Conservation (phyloP, 352 stramenopile species). For the Phytophthora meadii region DNA sequence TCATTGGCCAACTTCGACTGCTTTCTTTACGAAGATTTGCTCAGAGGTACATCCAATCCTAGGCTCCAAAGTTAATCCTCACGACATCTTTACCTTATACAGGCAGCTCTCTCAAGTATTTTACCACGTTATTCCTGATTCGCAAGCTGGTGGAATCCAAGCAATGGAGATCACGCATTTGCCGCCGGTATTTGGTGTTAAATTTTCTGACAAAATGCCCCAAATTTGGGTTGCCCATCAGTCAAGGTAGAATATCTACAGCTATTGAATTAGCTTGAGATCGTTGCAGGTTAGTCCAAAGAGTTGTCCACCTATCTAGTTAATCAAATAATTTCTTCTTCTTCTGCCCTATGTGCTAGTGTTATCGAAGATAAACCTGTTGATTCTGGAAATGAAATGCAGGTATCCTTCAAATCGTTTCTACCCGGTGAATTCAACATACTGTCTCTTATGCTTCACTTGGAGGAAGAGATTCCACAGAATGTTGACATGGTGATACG, state of each 20-base stretch:
- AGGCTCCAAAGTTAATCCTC: background rate
- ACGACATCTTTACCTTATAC: background rate
- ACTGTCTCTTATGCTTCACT: background rate
- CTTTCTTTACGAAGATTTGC: background rate
- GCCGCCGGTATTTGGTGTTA: background rate
- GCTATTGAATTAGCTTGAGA: too few relatives aligned
- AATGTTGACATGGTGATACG: background rate
- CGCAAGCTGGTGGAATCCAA: background rate
- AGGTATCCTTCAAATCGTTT: background rate
- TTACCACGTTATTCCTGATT: background rate
- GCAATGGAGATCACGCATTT: background rate
- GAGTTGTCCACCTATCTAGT: too few relatives aligned
- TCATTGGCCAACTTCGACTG: background rate
- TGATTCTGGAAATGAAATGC: background rate
- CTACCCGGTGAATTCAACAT: too few relatives aligned
- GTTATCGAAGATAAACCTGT: too few relatives aligned
- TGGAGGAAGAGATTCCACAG: background rate
- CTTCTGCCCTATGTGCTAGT: too few relatives aligned
- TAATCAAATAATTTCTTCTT: too few relatives aligned
- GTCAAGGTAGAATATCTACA: too few relatives aligned
- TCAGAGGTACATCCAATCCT: background rate
- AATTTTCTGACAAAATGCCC: background rate
- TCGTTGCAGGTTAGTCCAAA: too few relatives aligned
- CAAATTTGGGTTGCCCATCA: too few relatives aligned
- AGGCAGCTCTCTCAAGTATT: slow-evolving; percentile 1